These are phyloP conservation scores for Suzukiozyma palmioleophila DNA, from an alignment of 1,139 yeast genomes.

Conservation along the genomic window DNA sequence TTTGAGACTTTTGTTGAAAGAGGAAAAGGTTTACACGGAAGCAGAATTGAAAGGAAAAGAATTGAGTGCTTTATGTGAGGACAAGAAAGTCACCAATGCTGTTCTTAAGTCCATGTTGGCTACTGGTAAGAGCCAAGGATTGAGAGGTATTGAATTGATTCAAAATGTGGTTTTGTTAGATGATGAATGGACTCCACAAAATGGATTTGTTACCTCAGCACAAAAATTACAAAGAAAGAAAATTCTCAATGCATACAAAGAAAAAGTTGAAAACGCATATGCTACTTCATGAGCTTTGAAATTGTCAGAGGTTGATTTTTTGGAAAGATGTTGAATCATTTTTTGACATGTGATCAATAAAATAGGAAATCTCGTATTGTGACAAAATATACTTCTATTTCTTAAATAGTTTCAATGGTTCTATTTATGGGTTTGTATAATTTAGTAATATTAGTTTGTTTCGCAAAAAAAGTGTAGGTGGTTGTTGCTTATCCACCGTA, in stretches of 20 bases:
- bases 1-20: constrained; percentile 53
- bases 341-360: no score
- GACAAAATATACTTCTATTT: background rate
- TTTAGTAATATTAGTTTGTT: background rate
- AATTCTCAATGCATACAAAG: constrained; percentile 64
- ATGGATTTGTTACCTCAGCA: constrained; percentile 90
- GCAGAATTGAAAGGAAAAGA: constrained; percentile 50
- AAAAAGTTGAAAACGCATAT: constrained; percentile 57
- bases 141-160: constrained; percentile 80
- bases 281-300: constrained; percentile 7
- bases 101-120: constrained; percentile 58
- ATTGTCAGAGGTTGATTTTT: no score
- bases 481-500: constrained; percentile 9
- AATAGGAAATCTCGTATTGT: no score
- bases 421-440: background rate
- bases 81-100: constrained; percentile 52
- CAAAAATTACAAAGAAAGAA: constrained; percentile 95
- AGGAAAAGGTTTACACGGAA: constrained; percentile 44
- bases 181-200: constrained; percentile 98
- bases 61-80: constrained; percentile 43
- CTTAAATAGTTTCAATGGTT: background rate
- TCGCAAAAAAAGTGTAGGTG: background rate
- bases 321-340: no score
- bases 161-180: constrained; percentile 75
- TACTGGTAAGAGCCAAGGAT: constrained; percentile 79